Base-by-base conservation (phyloP, 345 rosid species). In the Mallotus nudiflorus region DNA sequence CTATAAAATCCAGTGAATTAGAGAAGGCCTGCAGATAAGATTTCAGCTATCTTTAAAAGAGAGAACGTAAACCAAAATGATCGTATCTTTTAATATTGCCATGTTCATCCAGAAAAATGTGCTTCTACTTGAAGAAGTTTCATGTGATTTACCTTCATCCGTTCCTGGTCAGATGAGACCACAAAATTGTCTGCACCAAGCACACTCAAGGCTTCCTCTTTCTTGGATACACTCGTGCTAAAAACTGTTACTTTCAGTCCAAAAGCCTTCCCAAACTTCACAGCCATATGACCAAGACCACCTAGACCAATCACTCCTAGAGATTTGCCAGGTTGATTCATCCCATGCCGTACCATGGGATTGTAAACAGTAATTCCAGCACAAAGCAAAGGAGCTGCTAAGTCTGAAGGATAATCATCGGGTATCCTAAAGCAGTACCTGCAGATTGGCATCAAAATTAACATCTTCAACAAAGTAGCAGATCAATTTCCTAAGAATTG, bases 201-300 rank as follows among this genome's bases (percentile, higher is more conserved):
- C 62, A 82, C 64, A 68, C 31, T 77, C 80, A 93, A 70, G 66
- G 96, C 95, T 73, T 93, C 98, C 37, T 87, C 92, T 83, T 83
- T 89, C 86, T 91, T 91, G 51, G 89, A 88, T 31, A 73, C 19
- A 53, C 93, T 89, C 24, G 97, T 91, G 85, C 98, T 93, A 40
- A 93, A 75, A 67, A 93, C 94, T 2, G 96, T 91, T 27, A 89
- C 96, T 16, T 62, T 67, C 74, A 91, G 80, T 53, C 98, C 97
- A 65, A 93, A 91, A 63, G 96, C 96, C 82, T 93, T 93, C 31
- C 97, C 98, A 51, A 93, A 93, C 86, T 93, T 93, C 72, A 89
- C 91, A 4, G 96, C 98, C 96, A 93, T 86, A 81, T 89, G 98
- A 16, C 97, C 97, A 19, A 93, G 98, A 46, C 98, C 96, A 50